These are phyloP conservation scores for Turnera subulata DNA, from an alignment of 345 rosid species.

Conservation along the genomic window DNA sequence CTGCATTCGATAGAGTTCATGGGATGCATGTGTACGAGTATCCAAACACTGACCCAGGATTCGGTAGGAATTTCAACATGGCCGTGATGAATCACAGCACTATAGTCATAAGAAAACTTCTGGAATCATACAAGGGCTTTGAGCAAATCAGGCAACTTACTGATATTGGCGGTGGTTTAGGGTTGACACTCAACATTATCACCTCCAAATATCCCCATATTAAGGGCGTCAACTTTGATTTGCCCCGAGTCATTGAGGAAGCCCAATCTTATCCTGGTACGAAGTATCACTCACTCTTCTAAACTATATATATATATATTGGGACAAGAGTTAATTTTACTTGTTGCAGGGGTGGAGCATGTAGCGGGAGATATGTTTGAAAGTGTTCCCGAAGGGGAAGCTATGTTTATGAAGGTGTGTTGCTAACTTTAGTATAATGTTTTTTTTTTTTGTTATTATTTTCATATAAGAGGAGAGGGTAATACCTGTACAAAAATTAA, in stretches of 20 bases:
- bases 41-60: neutral
- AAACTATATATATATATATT: too few species aligned
- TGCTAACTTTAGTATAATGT: too few species aligned
- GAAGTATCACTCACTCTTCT: too few species aligned
- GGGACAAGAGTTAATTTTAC: neutral
- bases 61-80: neutral
- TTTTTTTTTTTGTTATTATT: too few species aligned
- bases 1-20: conserved; percentile 2
- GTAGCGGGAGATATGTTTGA: conserved; percentile 38
- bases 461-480: too few species aligned
- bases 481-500: too few species aligned
- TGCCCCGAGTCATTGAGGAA: neutral
- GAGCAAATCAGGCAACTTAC: neutral
- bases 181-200: neutral
- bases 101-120: neutral
- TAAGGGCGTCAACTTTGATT: conserved; percentile 1
- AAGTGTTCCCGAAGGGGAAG: conserved; percentile 37
- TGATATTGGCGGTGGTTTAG: conserved; percentile 1
- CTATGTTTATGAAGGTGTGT: conserved; percentile 40
- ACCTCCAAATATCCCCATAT: neutral
- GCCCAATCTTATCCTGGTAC: neutral
- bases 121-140: neutral
- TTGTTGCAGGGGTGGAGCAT: conserved; percentile 25
- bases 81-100: conserved; percentile 1
- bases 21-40: neutral